Conservation (phyloP, 2,329 filamentous ascomycete genomes). For the Aureobasidium sp. region DNA sequence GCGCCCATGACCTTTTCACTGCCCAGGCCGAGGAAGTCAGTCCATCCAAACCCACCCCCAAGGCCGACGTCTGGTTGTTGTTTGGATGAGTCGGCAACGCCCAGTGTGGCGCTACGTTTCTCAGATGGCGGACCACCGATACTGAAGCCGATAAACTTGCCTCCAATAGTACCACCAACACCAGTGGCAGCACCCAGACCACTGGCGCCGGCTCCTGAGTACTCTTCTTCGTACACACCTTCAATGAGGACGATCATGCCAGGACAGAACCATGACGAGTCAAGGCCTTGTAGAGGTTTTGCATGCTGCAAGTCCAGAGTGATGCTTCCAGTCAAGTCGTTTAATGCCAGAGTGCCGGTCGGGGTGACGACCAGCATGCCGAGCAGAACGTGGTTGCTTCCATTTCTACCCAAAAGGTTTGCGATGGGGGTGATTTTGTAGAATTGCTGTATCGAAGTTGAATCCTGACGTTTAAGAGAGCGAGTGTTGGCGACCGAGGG, state of each 20-base stretch:
- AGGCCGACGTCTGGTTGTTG: constrained; percentile 16
- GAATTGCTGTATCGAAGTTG: constrained; percentile 50
- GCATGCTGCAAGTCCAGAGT: constrained; percentile 73
- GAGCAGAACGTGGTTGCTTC: constrained; percentile 75
- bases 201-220: constrained; percentile 54
- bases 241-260: constrained; percentile 96
- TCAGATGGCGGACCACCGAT: constrained; percentile 89
- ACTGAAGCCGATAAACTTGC: constrained; percentile 81
- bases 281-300: constrained; percentile 59
- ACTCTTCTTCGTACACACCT: constrained; percentile 93
- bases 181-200: constrained; percentile 61
- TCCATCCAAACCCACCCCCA: constrained; percentile 80
- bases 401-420: constrained; percentile 66
- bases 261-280: constrained; percentile 84
- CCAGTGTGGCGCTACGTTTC: constrained; percentile 68
- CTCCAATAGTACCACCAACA: constrained; percentile 84
- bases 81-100: constrained; percentile 47
- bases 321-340: constrained; percentile 83
- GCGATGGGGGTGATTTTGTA: constrained; percentile 86
- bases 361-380: constrained; percentile 75
- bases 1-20: constrained; percentile 75
- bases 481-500: constrained; percentile 47
- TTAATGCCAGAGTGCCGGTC: constrained; percentile 71
- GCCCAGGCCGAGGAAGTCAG: constrained; percentile 87
- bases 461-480: constrained; percentile 51